phyloP scores from a whole-genome alignment of 2,329 filamentous ascomycete genomes.

The Fusarium fracticaudum region DNA sequence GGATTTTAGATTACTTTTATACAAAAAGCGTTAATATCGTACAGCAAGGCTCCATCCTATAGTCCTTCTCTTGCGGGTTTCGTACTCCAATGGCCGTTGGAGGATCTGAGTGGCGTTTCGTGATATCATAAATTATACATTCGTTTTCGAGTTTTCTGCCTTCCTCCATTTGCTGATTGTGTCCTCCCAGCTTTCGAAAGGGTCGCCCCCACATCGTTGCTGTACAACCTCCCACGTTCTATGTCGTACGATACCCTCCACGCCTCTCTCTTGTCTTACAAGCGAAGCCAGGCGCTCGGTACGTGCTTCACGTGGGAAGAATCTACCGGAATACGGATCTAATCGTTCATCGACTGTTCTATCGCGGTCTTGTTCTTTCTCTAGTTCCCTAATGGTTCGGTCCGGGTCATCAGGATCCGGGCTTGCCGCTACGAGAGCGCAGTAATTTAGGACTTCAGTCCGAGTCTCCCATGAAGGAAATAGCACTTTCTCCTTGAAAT shows the following conservation, averaged over 20 bases:
- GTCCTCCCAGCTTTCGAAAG: constrained; percentile 69
- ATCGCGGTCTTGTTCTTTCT: constrained; percentile 4
- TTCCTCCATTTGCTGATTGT: constrained; percentile 71
- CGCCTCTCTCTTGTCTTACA: constrained; percentile 77
- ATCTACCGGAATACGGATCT: constrained; percentile 89
- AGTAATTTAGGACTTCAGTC: background rate
- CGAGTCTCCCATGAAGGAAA: background rate
- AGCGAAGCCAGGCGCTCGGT: constrained; percentile 81
- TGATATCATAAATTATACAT: background rate
- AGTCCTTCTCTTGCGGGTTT: constrained; percentile 11
- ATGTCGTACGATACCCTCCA: constrained; percentile 81
- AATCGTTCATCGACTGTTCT: constrained; percentile 85
- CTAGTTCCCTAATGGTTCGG: background rate
- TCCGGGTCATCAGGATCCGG: background rate
- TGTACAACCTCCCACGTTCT: constrained; percentile 83
- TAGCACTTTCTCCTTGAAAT: constrained; percentile 69
- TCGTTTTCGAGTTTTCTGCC: constrained; percentile 27
- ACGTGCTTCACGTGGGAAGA: constrained; percentile 80
- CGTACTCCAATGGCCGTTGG: constrained; percentile 10
- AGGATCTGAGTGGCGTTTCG: background rate
- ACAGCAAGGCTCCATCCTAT: background rate
- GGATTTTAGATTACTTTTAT: background rate
- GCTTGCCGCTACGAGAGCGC: background rate
- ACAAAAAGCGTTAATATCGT: background rate
- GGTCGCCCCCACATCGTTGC: constrained; percentile 75